Conservation (phyloP, 73 alveolate genomes). For the Paramecium primaurelia region DNA sequence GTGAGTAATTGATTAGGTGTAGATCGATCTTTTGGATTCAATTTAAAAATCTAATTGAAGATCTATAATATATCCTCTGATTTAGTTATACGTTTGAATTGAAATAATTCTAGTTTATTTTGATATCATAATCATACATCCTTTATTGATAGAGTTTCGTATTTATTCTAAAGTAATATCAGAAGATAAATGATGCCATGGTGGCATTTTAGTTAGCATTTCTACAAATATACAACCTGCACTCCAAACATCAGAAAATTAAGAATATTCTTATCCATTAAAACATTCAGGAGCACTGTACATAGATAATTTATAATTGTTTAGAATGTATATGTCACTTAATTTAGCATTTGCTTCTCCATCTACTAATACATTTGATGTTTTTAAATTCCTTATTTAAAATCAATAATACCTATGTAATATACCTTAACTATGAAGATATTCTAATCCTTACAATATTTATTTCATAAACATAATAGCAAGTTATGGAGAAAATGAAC, state of each 20-base stretch:
- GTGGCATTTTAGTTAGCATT: neutral
- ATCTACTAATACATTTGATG: neutral
- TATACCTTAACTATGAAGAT: neutral
- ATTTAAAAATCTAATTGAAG: neutral
- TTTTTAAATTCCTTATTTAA: neutral
- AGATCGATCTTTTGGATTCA: neutral
- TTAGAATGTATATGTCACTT: neutral
- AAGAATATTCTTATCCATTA: conserved; percentile 61
- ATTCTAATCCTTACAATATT: neutral
- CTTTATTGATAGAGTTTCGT: neutral
- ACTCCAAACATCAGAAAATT: neutral
- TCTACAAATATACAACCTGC: neutral
- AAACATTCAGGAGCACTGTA: conserved; percentile 87
- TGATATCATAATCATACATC: neutral
- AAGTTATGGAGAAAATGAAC: neutral
- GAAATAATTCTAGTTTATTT: neutral
- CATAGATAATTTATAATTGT: neutral
- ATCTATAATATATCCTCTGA: neutral
- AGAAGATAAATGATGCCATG: neutral
- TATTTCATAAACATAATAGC: neutral
- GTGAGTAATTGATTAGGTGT: neutral
- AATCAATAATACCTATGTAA: neutral
- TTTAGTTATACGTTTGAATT: neutral
- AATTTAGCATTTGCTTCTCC: neutral
- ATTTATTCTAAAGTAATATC: neutral